Base-by-base conservation (phyloP, 352 stramenopile genomes). In the Globisporangium cystogenes region DNA sequence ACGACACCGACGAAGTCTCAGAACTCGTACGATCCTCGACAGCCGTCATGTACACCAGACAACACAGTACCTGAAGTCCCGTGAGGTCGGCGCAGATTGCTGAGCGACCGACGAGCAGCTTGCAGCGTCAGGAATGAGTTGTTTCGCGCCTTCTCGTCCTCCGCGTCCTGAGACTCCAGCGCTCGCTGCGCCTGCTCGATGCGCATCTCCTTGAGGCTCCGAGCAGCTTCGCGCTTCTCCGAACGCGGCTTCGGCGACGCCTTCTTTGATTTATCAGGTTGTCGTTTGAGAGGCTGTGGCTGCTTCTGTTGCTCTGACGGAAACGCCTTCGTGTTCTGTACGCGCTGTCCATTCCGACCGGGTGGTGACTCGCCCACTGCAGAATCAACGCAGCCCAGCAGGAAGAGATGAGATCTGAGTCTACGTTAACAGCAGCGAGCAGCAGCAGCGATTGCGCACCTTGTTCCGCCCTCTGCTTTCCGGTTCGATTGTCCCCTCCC, bases 151-250 rank as follows among this genome's bases (percentile, higher is more conserved):
- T 55, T 55, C 23, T 42, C 21, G 16, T 60, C 21, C 37, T 56
- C 27, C 3, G 58, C 26, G 3, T 51, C 53, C 16, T 39, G 39
- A 7, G 31, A 33, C 11, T 31, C 18, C 18, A 63, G 41, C 18
- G 50, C 50, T 23, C 61, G 40, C 36, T 62, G 54, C 4, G 63
- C 54, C 48, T 67, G 35, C 24, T 48, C 44, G 21, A 60, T 55
- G 39, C 53, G 37, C 26, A 40, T 35, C 1, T 75, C 59, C 14
- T 57, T 62, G 20, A 59, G n/a, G 27, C 35, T 50, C 15, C 18
- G 35, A 1, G 20, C 26, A 44, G 57, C 42, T 24, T 53, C 57
- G 20, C 29, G 42, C 48, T 55, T 63, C 21, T 45, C 14, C 18
- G 36, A 41, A 14, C 14, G 37, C 37, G 16, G 31, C 27, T n/a